Conservation (phyloP, 805 yeast species). For the Candida verbasci region DNA sequence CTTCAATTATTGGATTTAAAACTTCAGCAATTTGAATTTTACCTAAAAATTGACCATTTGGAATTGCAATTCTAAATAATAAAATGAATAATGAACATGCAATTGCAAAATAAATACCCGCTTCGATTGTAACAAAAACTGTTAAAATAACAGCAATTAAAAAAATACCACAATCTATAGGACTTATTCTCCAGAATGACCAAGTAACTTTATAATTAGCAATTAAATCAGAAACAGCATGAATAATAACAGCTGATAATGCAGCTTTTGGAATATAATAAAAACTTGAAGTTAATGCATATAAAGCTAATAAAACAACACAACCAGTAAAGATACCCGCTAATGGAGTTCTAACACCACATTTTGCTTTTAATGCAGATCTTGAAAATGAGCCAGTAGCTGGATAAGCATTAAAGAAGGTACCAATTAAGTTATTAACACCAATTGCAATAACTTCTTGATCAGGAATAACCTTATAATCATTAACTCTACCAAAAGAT, state of each 20-base stretch:
- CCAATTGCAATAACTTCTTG: constrained; percentile 95
- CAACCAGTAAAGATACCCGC: constrained; percentile 90
- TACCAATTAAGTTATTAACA: constrained; percentile 83
- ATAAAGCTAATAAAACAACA: constrained; percentile 82
- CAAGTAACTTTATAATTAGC: constrained; percentile 65
- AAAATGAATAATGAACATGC: constrained; percentile 76
- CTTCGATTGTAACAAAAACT: constrained; percentile 74
- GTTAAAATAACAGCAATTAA: constrained; percentile 68
- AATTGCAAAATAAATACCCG: constrained; percentile 88
- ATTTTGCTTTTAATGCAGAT: constrained; percentile 89
- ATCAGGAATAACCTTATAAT: constrained; percentile 85
- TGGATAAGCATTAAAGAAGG: constrained; percentile 90
- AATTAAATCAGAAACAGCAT: constrained; percentile 84
- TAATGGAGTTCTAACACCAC: constrained; percentile 92
- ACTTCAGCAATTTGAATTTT: constrained; percentile 68
- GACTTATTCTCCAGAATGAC: constrained; percentile 68
- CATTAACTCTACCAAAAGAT: constrained; percentile 89
- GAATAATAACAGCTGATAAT: constrained; percentile 82
- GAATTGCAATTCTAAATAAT: constrained; percentile 71
- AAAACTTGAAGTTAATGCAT: constrained; percentile 78
- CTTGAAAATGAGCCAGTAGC: constrained; percentile 95
- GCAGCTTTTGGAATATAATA: constrained; percentile 89
- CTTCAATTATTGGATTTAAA: constrained; percentile 51
- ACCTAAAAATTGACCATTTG: constrained; percentile 81
- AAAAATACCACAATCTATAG: constrained; percentile 72